A percentile compares a stretch with the other conserved stretches of the same genome.
Conservation (phyloP, 2,329 filamentous ascomycete genomes). For the Nigrospora oryzae region DNA sequence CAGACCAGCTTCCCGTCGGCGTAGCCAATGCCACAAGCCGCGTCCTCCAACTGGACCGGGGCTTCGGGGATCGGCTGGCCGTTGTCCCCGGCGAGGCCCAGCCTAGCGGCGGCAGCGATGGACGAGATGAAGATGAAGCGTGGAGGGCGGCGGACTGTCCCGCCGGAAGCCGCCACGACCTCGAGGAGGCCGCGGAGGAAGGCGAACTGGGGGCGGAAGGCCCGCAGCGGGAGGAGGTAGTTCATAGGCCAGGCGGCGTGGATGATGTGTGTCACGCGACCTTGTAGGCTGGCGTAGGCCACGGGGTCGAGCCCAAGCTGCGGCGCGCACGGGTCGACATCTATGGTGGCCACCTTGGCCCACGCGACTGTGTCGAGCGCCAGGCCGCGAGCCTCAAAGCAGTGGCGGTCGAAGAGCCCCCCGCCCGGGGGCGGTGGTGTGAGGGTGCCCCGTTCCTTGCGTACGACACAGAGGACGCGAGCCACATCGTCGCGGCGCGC, state of each 20-base stretch:
- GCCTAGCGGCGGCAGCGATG: not conserved
- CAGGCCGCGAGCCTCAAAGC: not conserved
- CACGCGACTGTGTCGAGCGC: not conserved
- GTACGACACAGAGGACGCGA: conserved; percentile 2
- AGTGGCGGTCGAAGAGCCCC: not conserved
- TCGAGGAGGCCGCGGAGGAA: conserved; percentile 10
- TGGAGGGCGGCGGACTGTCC: not conserved
- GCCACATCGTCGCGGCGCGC: conserved; percentile 5
- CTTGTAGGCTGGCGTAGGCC: conserved; percentile 5
- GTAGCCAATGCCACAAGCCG: conserved; percentile 11
- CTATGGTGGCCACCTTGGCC: conserved; percentile 7
- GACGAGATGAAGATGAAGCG: not conserved
- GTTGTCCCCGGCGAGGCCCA: not conserved
- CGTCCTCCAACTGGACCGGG: conserved; percentile 6
- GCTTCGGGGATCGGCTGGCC: not conserved
- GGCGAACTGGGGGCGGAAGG: conserved; percentile 11
- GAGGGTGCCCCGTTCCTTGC: conserved; percentile 4
- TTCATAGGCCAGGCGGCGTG: conserved; percentile 16
- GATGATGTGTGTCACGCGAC: conserved; percentile 9
- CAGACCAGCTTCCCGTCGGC: conserved; percentile 14
- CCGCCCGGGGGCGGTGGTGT: not conserved
- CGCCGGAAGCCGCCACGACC: conserved; percentile 5
- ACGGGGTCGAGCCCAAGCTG: conserved; percentile 7
- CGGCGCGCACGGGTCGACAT: conserved; percentile 8
- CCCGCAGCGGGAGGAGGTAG: conserved; percentile 9